Conservation (phyloP, 2,329 filamentous ascomycete genomes). For the Alternaria angustiovoidea region DNA sequence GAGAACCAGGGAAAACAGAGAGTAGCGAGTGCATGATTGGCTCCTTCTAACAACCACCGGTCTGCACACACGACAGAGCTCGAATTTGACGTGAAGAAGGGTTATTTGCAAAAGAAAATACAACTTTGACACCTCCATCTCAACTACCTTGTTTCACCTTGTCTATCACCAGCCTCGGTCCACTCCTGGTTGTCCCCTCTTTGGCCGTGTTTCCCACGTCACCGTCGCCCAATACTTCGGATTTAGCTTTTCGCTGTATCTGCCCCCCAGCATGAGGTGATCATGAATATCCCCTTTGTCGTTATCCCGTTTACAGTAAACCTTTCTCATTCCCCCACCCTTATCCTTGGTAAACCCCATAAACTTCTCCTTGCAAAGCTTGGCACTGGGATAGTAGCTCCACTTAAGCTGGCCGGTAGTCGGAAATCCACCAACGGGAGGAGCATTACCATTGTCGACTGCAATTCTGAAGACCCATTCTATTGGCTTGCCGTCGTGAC, state of each 20-base stretch:
- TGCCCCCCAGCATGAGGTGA: neutral
- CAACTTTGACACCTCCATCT: neutral
- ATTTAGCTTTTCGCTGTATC: neutral
- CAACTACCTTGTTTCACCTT: too few species aligned
- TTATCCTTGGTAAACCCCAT: neutral
- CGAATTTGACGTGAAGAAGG: too few species aligned
- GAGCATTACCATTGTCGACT: neutral
- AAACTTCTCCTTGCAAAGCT: neutral
- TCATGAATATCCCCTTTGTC: neutral
- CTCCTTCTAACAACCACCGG: too few species aligned
- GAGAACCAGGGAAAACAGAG: too few species aligned
- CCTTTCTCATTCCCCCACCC: neutral
- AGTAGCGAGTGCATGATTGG: too few species aligned
- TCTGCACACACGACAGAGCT: too few species aligned
- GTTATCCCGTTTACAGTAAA: neutral
- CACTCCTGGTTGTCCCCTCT: neutral
- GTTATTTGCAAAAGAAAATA: neutral
- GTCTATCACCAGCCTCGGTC: neutral
- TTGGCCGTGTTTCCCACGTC: slow-evolving; percentile 9
- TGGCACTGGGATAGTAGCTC: neutral
- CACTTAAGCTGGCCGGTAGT: neutral
- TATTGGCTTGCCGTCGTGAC: slow-evolving; percentile 6
- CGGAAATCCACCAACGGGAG: neutral
- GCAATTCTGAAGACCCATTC: slow-evolving; percentile 8
- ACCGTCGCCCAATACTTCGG: neutral